These are phyloP conservation scores for Trifolium pratense DNA, from an alignment of 306 rosid genomes.

Conservation along the genomic window DNA sequence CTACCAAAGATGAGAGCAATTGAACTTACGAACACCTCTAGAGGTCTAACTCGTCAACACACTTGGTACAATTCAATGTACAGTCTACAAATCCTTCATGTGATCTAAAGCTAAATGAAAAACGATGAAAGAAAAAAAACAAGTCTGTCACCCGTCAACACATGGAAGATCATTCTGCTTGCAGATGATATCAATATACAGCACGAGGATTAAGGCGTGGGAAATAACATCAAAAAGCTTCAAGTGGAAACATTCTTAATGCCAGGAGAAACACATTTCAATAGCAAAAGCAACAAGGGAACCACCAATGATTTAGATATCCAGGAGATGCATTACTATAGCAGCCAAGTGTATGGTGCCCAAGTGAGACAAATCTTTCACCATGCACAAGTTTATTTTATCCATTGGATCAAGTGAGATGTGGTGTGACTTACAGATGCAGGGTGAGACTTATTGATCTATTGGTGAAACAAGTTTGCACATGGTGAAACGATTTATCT, in stretches of 20 bases:
- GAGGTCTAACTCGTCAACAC: too few relatives aligned
- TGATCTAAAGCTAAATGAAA: neutral
- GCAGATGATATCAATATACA: neutral
- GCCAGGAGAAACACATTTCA: neutral
- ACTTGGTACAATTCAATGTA: too few relatives aligned
- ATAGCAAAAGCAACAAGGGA: neutral
- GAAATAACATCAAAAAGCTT: neutral
- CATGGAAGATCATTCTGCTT: neutral
- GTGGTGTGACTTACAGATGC: too few relatives aligned
- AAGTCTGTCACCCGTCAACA: neutral
- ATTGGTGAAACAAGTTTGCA: too few relatives aligned
- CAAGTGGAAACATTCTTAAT: neutral
- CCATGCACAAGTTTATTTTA: too few relatives aligned
- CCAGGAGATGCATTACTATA: neutral
- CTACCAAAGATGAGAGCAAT: too few relatives aligned
- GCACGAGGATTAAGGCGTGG: neutral
- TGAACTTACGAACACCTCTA: too few relatives aligned
- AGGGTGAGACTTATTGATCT: too few relatives aligned
- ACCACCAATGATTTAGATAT: neutral
- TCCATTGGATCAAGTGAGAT: too few relatives aligned
- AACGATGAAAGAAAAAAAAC: neutral
- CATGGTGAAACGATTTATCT: too few relatives aligned
- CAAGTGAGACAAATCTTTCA: too few relatives aligned
- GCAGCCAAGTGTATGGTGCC: too few relatives aligned
- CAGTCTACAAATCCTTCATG: neutral